A percentile compares a stretch with the other conserved stretches of the same genome.
Conservation (phyloP, 148 eudicot genomes). For the Silene conica region DNA sequence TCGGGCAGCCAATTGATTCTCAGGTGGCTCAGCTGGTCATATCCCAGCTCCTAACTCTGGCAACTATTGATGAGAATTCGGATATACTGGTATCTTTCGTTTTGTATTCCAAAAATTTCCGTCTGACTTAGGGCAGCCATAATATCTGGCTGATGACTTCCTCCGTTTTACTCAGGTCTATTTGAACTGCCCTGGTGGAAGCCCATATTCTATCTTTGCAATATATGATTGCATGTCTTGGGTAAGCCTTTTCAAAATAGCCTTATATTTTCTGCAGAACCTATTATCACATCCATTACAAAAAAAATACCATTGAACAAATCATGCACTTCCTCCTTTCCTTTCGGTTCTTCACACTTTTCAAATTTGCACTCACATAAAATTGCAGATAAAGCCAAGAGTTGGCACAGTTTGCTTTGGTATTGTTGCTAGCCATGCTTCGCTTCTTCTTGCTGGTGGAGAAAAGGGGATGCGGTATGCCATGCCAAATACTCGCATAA, state of each 20-base stretch:
- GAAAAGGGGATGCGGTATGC: conserved; percentile 96
- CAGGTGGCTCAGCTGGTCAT: conserved; percentile 84
- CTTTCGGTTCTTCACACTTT: background rate
- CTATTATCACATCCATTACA: background rate
- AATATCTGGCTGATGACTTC: conserved; percentile 5
- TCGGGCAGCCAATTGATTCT: conserved; percentile 75
- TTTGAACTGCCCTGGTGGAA: conserved; percentile 90
- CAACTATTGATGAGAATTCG: conserved; percentile 78
- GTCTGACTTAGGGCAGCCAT: background rate
- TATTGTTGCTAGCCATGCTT: conserved; percentile 84
- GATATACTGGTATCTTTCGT: conserved; percentile 66
- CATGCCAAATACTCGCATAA: conserved; percentile 92
- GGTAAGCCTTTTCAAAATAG: conserved; percentile 46
- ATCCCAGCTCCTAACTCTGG: conserved; percentile 87
- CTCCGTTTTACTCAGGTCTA: conserved; percentile 45
- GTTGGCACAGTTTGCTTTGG: conserved; percentile 98
- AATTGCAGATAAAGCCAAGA: conserved; percentile 80
- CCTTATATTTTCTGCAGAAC: background rate
- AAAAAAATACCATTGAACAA: too few species aligned
- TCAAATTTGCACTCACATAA: background rate
- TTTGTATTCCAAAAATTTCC: background rate
- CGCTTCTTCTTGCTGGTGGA: conserved; percentile 96
- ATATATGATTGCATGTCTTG: conserved; percentile 98
- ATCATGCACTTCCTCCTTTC: too few species aligned
- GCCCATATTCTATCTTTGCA: conserved; percentile 81